phyloP scores from a whole-genome alignment of 1,284 basidiomycete genomes.

The Anthracocystis setariae region DNA sequence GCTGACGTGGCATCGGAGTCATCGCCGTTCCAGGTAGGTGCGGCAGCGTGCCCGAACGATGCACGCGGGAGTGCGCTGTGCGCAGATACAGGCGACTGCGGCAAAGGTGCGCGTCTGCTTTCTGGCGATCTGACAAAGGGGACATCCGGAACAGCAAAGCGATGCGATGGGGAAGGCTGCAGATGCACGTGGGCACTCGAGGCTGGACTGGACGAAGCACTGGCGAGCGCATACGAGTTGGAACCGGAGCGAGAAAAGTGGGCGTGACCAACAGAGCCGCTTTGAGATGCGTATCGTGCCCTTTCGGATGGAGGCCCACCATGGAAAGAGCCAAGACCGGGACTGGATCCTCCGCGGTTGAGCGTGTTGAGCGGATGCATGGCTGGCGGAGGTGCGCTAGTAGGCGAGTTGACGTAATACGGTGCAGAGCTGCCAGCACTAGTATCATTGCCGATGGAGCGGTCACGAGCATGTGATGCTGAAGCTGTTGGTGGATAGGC shows the following conservation, averaged over 20 bases:
- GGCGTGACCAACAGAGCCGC: slow-evolving; percentile 15
- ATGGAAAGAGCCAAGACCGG: slow-evolving; percentile 20
- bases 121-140: slow-evolving; percentile 42
- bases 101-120: slow-evolving; percentile 28
- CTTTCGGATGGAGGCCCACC: slow-evolving; percentile 17
- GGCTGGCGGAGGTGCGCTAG: slow-evolving; percentile 18
- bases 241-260: slow-evolving; percentile 26
- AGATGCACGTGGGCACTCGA: slow-evolving; percentile 21
- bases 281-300: slow-evolving; percentile 20
- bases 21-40: slow-evolving; percentile 16
- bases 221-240: slow-evolving; percentile 20
- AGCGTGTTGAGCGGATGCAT: slow-evolving; percentile 17
- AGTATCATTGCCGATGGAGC: slow-evolving; percentile 3
- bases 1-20: slow-evolving; percentile 15
- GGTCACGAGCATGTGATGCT: slow-evolving; percentile 17
- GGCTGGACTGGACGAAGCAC: slow-evolving; percentile 42
- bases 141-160: slow-evolving; percentile 42
- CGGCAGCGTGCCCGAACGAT: background rate
- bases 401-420: slow-evolving; percentile 26
- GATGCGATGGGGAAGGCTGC: slow-evolving; percentile 49
- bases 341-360: slow-evolving; percentile 36
- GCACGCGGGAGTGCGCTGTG: slow-evolving; percentile 12
- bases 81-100: slow-evolving; percentile 22
- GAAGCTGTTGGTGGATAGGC: slow-evolving; percentile 1
- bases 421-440: slow-evolving; percentile 1